Conservation (phyloP, 306 rosid genomes). For the Albizia julibrissin region DNA sequence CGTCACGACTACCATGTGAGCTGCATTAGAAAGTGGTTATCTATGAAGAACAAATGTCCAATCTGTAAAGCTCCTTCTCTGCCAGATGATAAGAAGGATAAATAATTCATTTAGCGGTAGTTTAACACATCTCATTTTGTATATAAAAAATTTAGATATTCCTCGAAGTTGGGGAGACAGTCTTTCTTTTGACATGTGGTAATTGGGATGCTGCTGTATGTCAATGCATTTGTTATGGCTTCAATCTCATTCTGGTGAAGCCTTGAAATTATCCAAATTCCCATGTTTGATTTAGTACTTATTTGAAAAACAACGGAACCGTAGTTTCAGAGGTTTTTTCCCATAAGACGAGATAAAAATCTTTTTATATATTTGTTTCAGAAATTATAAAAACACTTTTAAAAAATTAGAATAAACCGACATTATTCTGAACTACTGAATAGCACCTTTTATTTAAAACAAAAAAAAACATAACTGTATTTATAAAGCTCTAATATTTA, state of each 20-base stretch:
- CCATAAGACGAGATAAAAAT: no score
- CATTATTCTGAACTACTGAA: no score
- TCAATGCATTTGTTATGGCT: slow-evolving; percentile 54
- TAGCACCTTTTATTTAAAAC: no score
- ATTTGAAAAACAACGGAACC: no score
- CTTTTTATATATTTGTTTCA: rapidly evolving
- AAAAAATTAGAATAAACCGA: no score
- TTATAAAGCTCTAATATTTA: no score
- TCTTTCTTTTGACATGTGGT: slow-evolving; percentile 39
- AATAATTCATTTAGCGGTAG: slow-evolving; percentile 35
- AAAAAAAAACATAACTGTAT: no score
- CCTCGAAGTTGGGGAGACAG: slow-evolving; percentile 46
- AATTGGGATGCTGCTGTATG: slow-evolving; percentile 39
- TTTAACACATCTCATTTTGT: slow-evolving; percentile 41
- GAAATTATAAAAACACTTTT: no score
- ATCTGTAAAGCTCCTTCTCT: slow-evolving; percentile 68
- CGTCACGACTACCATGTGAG: slow-evolving; percentile 81
- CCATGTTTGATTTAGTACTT: no score
- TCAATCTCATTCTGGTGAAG: slow-evolving; percentile 48
- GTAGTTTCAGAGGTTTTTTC: rapidly evolving
- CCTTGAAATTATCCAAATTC: slow-evolving; percentile 32
- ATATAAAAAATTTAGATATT: slow-evolving; percentile 45
- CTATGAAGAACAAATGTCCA: slow-evolving; percentile 76
- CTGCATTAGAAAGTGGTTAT: slow-evolving; percentile 83
- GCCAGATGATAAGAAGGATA: slow-evolving; percentile 49